Base-by-base conservation (phyloP, 305 asterid species). In the Rubia balearica region DNA sequence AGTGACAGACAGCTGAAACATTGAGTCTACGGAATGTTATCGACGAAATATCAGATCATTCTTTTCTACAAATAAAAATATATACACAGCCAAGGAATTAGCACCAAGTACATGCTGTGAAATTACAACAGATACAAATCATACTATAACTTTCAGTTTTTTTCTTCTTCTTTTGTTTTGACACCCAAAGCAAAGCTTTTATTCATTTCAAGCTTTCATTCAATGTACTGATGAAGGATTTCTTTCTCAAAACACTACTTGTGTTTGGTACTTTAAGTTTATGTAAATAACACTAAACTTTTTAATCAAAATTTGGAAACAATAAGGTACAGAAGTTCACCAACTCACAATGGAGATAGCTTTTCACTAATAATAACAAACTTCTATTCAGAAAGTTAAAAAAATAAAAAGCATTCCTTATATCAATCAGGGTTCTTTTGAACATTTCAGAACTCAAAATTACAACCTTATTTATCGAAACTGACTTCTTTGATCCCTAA, bases 1-100 rank as follows among this genome's bases (percentile, higher is more conserved):
- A 63, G 57, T 45, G 43, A 45, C 0, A 45, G 76, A 53, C 1
- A 45, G 74, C 51, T 65, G 62, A 75, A 48, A 24, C 72, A 55
- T 48, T 71, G 69, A 75, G 55, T n/a, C 69, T 16, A 43, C 42
- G 9, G n/a, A 22, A n/a, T 67, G 13, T 27, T 30, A 55, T 30
- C 24, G 3, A 14, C n/a, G 24, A 48, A 67, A 27, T 14, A 36
- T 40, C 17, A 27, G n/a, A 60, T 60, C 41, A 24, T 33, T 38
- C 40, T 36, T 6, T 61, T 17, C 60, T 65, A 41, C 17, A 14
- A 61, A 63, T 3, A 8, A 14, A 19, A 19, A 49, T 4, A 40
- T 36, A 22, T 40, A 11, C 16, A 43, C 69, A 60, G 42, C 55
- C 12, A 17, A 12, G 22, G 8, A 65, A 55, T 24, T 43, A 8